These are phyloP conservation scores for Metschnikowia noctiluminum DNA, from an alignment of 805 yeast species.

Conservation along the genomic window DNA sequence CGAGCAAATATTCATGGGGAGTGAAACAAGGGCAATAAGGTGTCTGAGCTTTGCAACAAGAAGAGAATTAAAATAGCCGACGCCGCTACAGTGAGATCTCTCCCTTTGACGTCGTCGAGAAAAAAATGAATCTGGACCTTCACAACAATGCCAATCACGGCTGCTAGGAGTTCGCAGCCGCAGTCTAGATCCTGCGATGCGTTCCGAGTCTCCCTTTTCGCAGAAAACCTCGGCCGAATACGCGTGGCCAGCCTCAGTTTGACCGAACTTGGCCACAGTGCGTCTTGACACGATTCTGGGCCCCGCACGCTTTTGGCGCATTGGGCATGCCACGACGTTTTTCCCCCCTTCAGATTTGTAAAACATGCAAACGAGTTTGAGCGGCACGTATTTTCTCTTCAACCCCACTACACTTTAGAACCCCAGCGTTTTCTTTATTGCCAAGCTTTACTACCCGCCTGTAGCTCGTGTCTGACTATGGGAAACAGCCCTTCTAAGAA, in stretches of 20 bases:
- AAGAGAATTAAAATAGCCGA: too few species aligned
- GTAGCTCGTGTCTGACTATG: constrained; percentile 29
- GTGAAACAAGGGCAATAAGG: too few species aligned
- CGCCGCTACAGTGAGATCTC: too few species aligned
- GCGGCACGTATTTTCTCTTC: neutral
- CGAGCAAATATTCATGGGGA: too few species aligned
- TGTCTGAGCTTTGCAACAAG: too few species aligned
- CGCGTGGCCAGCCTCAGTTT: neutral
- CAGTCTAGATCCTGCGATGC: neutral
- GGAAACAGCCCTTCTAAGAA: constrained; percentile 65
- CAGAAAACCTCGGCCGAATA: too few species aligned
- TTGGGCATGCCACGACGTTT: constrained; percentile 7
- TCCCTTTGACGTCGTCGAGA: too few species aligned
- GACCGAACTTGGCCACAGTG: neutral
- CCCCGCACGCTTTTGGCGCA: constrained; percentile 5
- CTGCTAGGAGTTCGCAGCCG: neutral
- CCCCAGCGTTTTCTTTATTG: neutral
- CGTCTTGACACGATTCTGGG: constrained; percentile 1
- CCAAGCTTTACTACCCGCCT: neutral
- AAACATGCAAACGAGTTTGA: neutral
- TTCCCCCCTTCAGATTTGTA: neutral
- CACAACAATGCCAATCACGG: too few species aligned
- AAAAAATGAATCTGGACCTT: too few species aligned
- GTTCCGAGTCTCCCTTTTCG: neutral
- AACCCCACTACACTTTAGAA: neutral